Evolutionary conservation across 768 basidiomycete genomes (phyloP).

Genomic region (Galerina sulciceps): DNA sequence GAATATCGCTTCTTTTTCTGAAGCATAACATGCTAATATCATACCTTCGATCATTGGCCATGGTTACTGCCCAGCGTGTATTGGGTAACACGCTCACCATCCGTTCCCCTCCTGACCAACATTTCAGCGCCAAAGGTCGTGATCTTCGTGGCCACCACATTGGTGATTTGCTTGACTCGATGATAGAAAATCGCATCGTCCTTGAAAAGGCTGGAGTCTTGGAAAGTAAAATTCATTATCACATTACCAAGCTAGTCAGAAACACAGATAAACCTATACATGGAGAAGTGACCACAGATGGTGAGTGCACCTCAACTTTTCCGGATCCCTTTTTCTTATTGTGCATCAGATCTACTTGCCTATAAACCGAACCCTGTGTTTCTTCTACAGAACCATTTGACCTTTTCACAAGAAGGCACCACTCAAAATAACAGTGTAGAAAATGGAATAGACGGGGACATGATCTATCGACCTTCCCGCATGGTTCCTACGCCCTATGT

Average conservation of each 20-base stretch:
- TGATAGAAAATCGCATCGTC: slow-evolving; percentile 80
- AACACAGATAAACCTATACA: slow-evolving; percentile 66
- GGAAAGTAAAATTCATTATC: slow-evolving; percentile 89
- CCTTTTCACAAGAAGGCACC: slow-evolving; percentile 37
- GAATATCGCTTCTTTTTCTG: slow-evolving; percentile 89
- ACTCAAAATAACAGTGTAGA: slow-evolving; percentile 23
- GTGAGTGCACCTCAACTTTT: slow-evolving; percentile 39
- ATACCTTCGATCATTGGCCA: slow-evolving; percentile 82
- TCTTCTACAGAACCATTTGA: slow-evolving; percentile 51
- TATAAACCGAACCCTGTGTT: slow-evolving; percentile 91
- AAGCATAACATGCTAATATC: slow-evolving; percentile 86
- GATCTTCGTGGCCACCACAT: slow-evolving; percentile 55
- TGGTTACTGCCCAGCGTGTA: slow-evolving; percentile 72
- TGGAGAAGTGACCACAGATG: slow-evolving; percentile 53
- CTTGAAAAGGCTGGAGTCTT: slow-evolving; percentile 89
- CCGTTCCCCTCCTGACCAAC: slow-evolving; percentile 49
- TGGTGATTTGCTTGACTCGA: slow-evolving; percentile 79
- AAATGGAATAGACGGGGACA: slow-evolving; percentile 35
- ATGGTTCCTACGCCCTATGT: slow-evolving; percentile 89
- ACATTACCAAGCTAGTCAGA: slow-evolving; percentile 91
- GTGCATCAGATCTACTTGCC: slow-evolving; percentile 76
- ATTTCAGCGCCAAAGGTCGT: slow-evolving; percentile 60
- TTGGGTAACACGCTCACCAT: slow-evolving; percentile 64
- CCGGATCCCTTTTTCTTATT: slow-evolving; percentile 7
- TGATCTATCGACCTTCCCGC: slow-evolving; percentile 84